These are phyloP conservation scores for Amphirosellinia nigrospora DNA, from an alignment of 495 filamentous ascomycete genomes.

Conservation along the genomic window DNA sequence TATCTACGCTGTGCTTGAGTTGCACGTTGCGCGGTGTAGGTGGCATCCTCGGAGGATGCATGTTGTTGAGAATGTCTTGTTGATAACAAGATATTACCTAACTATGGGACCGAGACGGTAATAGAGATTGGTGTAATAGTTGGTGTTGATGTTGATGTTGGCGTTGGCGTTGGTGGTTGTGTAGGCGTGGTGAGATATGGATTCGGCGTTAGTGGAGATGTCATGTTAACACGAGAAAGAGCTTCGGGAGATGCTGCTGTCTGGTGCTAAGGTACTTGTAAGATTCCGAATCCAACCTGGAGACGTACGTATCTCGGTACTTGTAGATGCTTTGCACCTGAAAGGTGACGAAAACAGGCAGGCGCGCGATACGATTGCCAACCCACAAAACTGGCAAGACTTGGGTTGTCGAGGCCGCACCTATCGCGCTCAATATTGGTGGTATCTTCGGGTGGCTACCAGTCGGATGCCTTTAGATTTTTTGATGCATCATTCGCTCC, in stretches of 20 bases:
- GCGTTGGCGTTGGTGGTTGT: too few species aligned
- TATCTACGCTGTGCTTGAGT: slow-evolving; percentile 45
- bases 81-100: neutral
- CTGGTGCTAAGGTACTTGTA: neutral
- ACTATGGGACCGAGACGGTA: neutral
- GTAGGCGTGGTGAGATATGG: neutral
- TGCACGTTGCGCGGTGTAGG: slow-evolving; percentile 18
- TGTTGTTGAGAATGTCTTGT: neutral
- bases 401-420: neutral
- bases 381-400: neutral
- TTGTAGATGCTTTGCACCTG: too few species aligned
- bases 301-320: neutral
- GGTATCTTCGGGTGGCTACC: neutral
- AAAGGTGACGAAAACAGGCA: neutral
- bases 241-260: neutral
- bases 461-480: too few species aligned
- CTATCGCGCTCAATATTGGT: neutral
- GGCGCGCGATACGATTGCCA: neutral
- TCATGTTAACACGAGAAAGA: neutral
- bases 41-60: slow-evolving; percentile 20
- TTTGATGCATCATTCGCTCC: neutral
- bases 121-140: neutral
- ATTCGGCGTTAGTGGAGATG: neutral
- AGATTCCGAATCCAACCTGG: too few species aligned
- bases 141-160: too few species aligned